Evolutionary conservation across 1,284 basidiomycete species (phyloP), one percentile per base, ranked within the genome.

Genomic region (Rhodotorula sp.): DNA sequence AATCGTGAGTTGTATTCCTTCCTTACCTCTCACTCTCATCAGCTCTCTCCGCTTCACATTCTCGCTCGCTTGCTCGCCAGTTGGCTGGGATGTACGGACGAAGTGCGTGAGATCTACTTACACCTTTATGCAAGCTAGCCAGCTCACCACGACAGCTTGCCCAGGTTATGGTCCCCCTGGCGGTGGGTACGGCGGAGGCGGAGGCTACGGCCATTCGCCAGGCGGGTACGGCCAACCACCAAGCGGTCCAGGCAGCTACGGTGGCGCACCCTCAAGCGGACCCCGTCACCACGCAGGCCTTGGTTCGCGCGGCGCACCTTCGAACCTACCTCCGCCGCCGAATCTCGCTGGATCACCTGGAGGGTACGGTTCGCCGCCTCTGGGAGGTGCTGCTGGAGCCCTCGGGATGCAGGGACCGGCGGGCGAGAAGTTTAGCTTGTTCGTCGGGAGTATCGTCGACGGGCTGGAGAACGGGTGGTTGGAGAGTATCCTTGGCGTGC

Each of bases 391-490:
- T 2, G 44, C 27, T 2, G 49, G 32, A 29, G 67, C n/a, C 59
- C 64, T 49, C 51, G 60, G 36, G n/a, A 61, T 36, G 49, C 46
- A 56, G 30, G 10, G 30, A 20, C 39, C 20, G 39, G 57, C 30
- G 20, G 72, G 72, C 0, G 76, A 79, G 52, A 78, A 76, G 63
- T 79, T 75, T 67, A 71, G 67, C 34, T 60, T 79, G 36, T 79
- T 79, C 56, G 74, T 79, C 22, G 76, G 78, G 27, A 76, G 70
- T 49, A 76, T 79, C 46, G 75, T 76, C 20, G 74, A 76, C 36
- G 76, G 76, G 8, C 62, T 79, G 10, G 74, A 74, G 66, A 78
- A 79, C 63, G 72, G 69, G 11, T 76, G 76, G 73, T 70, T 79
- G 51, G 76, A 79, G 51, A 58, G 71, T 48, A 70, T 79, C 9